Evolutionary conservation across 2,329 filamentous ascomycete species (phyloP), one percentile per base, ranked within the genome.

Genomic region (Cryphonectria carpinicola): DNA sequence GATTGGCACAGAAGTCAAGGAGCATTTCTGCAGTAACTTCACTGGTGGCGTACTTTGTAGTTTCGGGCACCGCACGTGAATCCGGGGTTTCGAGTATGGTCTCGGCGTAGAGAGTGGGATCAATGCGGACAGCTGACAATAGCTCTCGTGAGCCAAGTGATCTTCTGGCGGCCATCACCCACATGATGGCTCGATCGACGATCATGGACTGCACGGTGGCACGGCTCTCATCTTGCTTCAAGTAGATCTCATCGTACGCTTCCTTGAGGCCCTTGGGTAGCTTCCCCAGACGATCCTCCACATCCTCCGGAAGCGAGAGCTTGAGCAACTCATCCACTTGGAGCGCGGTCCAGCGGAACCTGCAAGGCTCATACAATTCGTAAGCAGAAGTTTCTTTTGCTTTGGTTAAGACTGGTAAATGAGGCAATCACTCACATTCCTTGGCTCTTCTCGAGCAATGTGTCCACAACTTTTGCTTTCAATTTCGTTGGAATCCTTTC

Each of bases 281-380:
- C 69, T 75, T 76, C 41, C 77, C 77, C 1, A 80, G 73, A 11
- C 76, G 74, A 10, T 74, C 43, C 25, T 67, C 46, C 8, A 80
- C 76, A 25, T 76, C 76, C 7, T 61, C 39, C 70, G 74, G 69
- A 13, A 66, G 66, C n/a, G 71, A 5, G 10, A 76, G 71, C 5
- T 74, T 64, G 2, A 78, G 71, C 7, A 80, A 69, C 65, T 79
- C 71, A 11, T 73, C 68, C 62, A 79, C 76, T 70, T 80, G 79
- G 4, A 80, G 67, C 41, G 65, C 73, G 17, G 76, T 78, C 78
- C 78, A 80, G 70, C 78, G 78, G 67, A 80, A 80, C 79, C 79
- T 80, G 52, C 22, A n/a, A n/a, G 46, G 22, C 46, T n/a, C 22
- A n/a, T 49, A 3, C 8, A 8, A n/a, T 11, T 3, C n/a, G 46